Conservation (phyloP, 1,284 basidiomycete species). For the Rhodotorula sp. region DNA sequence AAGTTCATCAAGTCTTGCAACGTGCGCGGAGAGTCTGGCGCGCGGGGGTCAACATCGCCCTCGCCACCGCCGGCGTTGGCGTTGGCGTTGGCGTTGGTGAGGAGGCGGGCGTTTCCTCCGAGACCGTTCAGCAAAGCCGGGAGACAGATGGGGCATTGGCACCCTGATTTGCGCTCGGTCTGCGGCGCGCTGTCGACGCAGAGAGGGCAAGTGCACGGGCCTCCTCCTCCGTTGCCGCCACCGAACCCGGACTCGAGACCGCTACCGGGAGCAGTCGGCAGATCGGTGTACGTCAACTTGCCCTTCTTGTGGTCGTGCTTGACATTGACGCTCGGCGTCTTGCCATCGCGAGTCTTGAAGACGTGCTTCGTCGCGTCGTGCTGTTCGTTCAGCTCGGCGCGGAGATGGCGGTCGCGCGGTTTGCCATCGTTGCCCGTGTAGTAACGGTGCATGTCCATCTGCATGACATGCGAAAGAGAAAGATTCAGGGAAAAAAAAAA, state of each 20-base stretch:
- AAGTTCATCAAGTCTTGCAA: constrained; percentile 1
- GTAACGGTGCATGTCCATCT: not conserved
- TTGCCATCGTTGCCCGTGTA: not conserved
- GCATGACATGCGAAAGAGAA: not conserved
- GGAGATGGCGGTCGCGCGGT: not conserved
- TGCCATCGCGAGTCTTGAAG: not conserved
- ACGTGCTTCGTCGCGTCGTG: constrained; percentile 5
- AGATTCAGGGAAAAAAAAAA: too few relatives aligned
- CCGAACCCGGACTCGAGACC: not conserved
- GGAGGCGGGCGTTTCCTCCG: not conserved
- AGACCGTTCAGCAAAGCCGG: not conserved
- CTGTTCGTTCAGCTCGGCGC: not conserved
- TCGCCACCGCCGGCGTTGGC: not conserved
- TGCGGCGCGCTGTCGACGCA: not conserved
- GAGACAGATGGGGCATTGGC: not conserved
- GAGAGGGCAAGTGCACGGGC: not conserved
- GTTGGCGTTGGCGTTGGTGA: too few relatives aligned
- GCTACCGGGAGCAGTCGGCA: not conserved
- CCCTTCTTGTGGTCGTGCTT: constrained; percentile 1
- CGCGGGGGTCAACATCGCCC: not conserved
- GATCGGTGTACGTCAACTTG: not conserved
- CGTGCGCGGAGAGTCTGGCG: not conserved
- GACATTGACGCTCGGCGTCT: not conserved
- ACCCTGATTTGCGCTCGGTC: not conserved
- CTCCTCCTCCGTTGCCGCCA: not conserved